Percentiles rank a stretch among this genome's conserved stretches.
Conservation (phyloP, 2,329 filamentous ascomycete species). For the Colletotrichum australisinense region DNA sequence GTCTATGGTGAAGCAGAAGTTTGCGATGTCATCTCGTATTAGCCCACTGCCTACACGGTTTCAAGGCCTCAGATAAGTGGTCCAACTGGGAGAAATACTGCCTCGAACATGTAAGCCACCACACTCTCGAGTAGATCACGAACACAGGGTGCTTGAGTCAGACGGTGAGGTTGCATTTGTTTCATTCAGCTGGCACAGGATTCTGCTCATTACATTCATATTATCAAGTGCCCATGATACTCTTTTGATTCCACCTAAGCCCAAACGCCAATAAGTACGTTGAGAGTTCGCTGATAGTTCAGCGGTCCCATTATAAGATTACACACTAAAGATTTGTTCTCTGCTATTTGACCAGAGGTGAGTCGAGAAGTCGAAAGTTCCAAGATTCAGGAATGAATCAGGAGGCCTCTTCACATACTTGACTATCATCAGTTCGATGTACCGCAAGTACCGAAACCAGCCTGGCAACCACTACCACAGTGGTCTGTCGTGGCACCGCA, state of each 20-base stretch:
- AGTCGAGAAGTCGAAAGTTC: background rate
- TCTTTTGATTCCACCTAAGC: background rate
- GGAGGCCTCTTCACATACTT: background rate
- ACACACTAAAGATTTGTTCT: conserved; percentile 19
- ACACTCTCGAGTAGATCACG: no score
- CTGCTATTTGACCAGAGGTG: background rate
- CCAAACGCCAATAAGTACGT: background rate
- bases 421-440: background rate
- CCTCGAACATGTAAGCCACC: no score
- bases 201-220: background rate
- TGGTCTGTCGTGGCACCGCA: conserved; percentile 38
- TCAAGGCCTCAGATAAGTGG: background rate
- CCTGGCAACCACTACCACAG: conserved; percentile 35
- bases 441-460: conserved; percentile 31
- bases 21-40: no score
- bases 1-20: background rate
- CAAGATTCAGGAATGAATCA: background rate
- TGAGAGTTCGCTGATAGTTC: background rate
- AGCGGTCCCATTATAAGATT: conserved; percentile 4
- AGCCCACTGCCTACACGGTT: no score
- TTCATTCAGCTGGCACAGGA: no score
- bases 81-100: no score
- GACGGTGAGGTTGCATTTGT: no score
- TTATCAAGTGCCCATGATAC: background rate
- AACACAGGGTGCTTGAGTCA: no score